A percentile compares a stretch with the other conserved stretches of the same genome.
These are phyloP conservation scores for Cucumis hystrix DNA, from an alignment of 306 rosid species.

Conservation along the genomic window DNA sequence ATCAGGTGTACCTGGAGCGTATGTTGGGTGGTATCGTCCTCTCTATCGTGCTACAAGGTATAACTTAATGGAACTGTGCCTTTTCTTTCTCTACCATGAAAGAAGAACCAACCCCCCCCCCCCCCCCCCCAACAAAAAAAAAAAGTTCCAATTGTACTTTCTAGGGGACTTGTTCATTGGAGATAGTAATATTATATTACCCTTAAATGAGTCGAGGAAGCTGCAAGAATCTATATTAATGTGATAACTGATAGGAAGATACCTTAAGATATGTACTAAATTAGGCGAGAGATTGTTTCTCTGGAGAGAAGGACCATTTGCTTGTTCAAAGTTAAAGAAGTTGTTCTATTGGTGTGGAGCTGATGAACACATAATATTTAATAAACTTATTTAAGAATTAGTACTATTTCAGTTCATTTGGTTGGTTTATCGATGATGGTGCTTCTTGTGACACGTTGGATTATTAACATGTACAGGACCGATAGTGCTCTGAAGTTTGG, in stretches of 20 bases:
- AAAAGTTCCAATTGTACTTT: not conserved
- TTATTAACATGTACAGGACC: constrained; percentile 39
- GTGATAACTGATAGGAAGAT: not conserved
- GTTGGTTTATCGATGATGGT: not conserved
- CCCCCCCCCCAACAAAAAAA: not conserved
- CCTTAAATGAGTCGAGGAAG: not conserved
- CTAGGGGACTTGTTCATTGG: not conserved
- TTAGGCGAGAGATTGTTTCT: not conserved
- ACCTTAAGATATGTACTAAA: not conserved
- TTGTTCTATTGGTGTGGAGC: not conserved
- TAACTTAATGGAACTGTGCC: not conserved
- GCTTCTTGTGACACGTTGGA: not conserved
- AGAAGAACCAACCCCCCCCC: not conserved
- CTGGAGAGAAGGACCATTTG: not conserved
- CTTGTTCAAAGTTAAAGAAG: not conserved
- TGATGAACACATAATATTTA: not conserved
- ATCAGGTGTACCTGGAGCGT: constrained; percentile 62
- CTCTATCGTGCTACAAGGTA: constrained; percentile 97
- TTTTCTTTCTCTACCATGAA: not conserved
- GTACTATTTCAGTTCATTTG: not conserved
- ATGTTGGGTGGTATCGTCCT: constrained; percentile 91
- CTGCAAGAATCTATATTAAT: not conserved
- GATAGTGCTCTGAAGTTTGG: constrained; percentile 93
- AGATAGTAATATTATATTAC: not conserved
- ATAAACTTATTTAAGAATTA: not conserved